phyloP scores from a whole-genome alignment of 2,329 filamentous ascomycete species.

The Trichophyton schoenleinii region DNA sequence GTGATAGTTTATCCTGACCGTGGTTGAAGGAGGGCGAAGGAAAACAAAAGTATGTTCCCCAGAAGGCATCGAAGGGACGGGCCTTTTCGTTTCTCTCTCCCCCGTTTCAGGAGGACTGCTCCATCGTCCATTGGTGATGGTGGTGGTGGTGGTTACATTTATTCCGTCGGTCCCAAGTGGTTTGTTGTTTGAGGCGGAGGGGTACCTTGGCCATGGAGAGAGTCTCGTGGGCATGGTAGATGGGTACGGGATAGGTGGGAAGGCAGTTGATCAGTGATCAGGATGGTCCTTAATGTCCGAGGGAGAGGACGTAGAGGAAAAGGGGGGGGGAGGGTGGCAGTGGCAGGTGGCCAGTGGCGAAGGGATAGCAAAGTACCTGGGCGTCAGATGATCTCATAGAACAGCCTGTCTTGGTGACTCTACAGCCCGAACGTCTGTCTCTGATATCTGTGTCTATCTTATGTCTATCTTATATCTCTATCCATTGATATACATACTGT shows the following conservation, averaged over 20 bases:
- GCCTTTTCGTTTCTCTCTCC: background rate
- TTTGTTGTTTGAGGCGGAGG: background rate
- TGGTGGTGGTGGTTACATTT: too few relatives aligned
- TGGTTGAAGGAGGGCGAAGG: background rate
- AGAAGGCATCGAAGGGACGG: background rate
- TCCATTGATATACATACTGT: background rate
- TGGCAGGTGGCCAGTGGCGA: constrained; percentile 2
- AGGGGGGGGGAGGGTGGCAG: background rate
- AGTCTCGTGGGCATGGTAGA: background rate
- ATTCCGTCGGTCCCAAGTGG: background rate
- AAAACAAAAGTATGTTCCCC: background rate
- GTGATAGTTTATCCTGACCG: background rate
- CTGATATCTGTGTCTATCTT: background rate
- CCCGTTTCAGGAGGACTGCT: background rate
- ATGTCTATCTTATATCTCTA: background rate
- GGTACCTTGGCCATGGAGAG: background rate
- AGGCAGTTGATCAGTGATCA: background rate
- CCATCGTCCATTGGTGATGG: background rate
- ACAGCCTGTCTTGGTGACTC: background rate
- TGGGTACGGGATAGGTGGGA: background rate
- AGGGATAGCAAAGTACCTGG: background rate
- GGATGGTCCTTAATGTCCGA: constrained; percentile 1
- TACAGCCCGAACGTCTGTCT: background rate
- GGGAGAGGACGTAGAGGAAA: background rate
- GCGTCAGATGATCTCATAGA: background rate